A percentile compares a stretch with the other conserved stretches of the same genome.
phyloP scores from a whole-genome alignment of 2,329 filamentous ascomycete species.

The Pestalotiopsis sp. region DNA sequence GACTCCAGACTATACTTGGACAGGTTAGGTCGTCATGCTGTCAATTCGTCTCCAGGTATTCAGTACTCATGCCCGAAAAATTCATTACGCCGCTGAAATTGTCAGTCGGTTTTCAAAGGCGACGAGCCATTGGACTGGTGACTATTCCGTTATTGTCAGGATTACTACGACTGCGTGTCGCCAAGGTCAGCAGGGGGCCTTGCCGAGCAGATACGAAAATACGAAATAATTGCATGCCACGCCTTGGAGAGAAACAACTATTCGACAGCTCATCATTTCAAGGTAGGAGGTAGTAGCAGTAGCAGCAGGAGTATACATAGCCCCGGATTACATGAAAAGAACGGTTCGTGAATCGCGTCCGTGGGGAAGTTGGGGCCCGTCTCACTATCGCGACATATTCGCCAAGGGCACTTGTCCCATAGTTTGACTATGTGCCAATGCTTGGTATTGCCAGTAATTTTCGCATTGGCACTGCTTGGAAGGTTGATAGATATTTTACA shows the following conservation, averaged over 20 bases:
- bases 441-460: slow-evolving; percentile 13
- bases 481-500: slow-evolving; percentile 5
- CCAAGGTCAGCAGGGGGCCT: neutral
- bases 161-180: neutral
- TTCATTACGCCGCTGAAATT: neutral
- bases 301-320: neutral
- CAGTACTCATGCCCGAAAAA: neutral
- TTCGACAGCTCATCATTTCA: neutral
- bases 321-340: neutral
- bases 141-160: neutral
- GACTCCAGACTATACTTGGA: slow-evolving; percentile 1
- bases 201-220: neutral
- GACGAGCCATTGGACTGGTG: neutral
- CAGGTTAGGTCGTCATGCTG: neutral
- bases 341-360: neutral
- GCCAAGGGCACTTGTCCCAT: slow-evolving; percentile 1
- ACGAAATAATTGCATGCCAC: neutral
- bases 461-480: slow-evolving; percentile 3
- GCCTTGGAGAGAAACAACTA: neutral
- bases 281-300: neutral
- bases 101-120: neutral
- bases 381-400: neutral
- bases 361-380: neutral
- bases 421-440: slow-evolving; percentile 6
- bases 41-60: slow-evolving; percentile 6